phyloP scores from a whole-genome alignment of 2,329 filamentous ascomycete genomes.

The Tolypocladium endophyticum region DNA sequence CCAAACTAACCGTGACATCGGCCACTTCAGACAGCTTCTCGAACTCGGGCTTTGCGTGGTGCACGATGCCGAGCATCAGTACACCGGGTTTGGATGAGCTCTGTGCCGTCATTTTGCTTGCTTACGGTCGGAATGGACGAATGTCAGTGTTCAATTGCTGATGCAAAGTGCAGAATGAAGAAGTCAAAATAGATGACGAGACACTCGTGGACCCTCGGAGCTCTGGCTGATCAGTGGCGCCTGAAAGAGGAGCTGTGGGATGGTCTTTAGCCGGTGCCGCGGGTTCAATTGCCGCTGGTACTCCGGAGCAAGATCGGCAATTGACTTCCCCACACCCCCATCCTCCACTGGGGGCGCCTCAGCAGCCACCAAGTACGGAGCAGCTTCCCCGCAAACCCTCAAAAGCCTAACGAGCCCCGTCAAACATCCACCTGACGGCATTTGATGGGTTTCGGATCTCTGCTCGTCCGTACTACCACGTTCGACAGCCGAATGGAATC shows the following conservation, averaged over 20 bases:
- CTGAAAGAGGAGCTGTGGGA: not conserved
- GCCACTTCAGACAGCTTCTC: constrained; percentile 7
- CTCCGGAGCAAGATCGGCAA: not conserved
- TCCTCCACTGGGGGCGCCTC: no score
- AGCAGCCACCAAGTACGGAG: no score
- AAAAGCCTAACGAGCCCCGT: constrained; percentile 1
- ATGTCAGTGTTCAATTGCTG: not conserved
- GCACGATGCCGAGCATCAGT: constrained; percentile 9
- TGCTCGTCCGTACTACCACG: not conserved
- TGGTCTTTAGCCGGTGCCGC: not conserved
- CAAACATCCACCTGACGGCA: not conserved
- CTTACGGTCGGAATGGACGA: not conserved
- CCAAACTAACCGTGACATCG: constrained; percentile 4
- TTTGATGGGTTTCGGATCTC: not conserved
- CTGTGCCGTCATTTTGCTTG: not conserved
- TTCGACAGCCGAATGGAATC: constrained; percentile 1
- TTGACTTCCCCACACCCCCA: not conserved
- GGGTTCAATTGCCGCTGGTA: not conserved
- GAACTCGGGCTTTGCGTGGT: constrained; percentile 9
- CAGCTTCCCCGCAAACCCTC: constrained; percentile 1
- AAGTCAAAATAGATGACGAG: not conserved
- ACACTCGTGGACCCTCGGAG: not conserved
- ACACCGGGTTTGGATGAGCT: constrained; percentile 3
- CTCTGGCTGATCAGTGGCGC: not conserved
- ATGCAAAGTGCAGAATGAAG: not conserved